Base-by-base conservation (phyloP, 164 flowering plant genomes). In the Vitis labrusca region DNA sequence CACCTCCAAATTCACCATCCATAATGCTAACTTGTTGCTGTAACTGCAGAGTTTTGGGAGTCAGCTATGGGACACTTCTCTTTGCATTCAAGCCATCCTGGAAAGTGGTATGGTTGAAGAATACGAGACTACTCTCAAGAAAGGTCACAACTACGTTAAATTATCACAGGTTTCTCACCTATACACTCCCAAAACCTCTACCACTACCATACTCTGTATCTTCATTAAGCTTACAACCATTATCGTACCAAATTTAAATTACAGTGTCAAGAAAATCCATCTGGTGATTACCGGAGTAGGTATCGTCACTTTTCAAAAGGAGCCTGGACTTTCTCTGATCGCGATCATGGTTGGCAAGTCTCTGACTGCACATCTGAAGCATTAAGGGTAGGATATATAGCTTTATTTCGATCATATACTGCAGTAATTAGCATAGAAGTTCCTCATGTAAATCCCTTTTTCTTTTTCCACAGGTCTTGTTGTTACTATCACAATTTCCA, bases 331-430 rank as follows among this genome's bases (percentile, higher is more conserved):
- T 86, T 88, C 71, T 83, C 89, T 0, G 84, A 84, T 66, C 81
- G 74, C 65, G 89, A 88, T 66, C 91, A 87, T 54, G 89, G 91
- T 17, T 87, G 89, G 89, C 89, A 84, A 78, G 88, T 87, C 17
- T 87, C 91, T 1, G 91, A 86, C 56, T 83, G 89, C 69, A 86
- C 91, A 5, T 88, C 89, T 8, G 88, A 88, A 77, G 85, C 79
- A 15, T 60, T 88, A 15, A 85, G 77, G 85, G 91, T 87, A 66
- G 44, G 55, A 15, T 2, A 47, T 27, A 27, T 16, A 10, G 44
- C 16, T 29, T 66, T 6, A 49, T 7, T 66, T 9, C 9, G 3
- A 5, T 8, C 9, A 19, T 37, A 37, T 37, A 37, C 7, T 53
- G n/a, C 19, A 67, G n/a, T 16, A 5, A 1, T 27, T 59, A 9